Percentiles rank a stretch among this genome's conserved stretches.
phyloP scores from a whole-genome alignment of 768 basidiomycete genomes.

The Mycena rebaudengoi region DNA sequence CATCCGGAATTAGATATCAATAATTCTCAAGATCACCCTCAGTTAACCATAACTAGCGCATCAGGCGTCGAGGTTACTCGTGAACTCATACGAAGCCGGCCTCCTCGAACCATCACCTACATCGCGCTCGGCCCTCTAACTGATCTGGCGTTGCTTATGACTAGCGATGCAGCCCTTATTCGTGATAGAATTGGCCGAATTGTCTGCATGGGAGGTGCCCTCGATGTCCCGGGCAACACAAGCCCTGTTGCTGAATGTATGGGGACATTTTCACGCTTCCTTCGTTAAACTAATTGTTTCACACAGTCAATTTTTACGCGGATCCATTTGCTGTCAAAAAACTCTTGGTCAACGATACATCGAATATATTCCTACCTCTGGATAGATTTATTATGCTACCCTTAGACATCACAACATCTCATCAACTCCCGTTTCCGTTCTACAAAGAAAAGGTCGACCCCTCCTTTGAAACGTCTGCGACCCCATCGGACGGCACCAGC shows the following conservation, averaged over 20 bases:
- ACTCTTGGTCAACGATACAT: slow-evolving; percentile 52
- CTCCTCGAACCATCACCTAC: slow-evolving; percentile 69
- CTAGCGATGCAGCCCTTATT: slow-evolving; percentile 60
- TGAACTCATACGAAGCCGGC: slow-evolving; percentile 59
- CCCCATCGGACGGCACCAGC: slow-evolving; percentile 54
- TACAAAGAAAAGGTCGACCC: slow-evolving; percentile 70
- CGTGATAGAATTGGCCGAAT: slow-evolving; percentile 72
- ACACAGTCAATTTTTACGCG: slow-evolving; percentile 83
- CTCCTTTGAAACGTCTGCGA: slow-evolving; percentile 56
- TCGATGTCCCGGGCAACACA: slow-evolving; percentile 92
- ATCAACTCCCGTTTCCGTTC: slow-evolving; percentile 76
- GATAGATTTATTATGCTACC: slow-evolving; percentile 77
- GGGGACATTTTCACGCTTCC: slow-evolving; percentile 29
- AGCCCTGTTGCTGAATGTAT: slow-evolving; percentile 85
- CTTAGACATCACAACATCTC: slow-evolving; percentile 84
- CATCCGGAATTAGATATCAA: slow-evolving; percentile 70
- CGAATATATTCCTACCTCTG: slow-evolving; percentile 59
- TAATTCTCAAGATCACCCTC: slow-evolving; percentile 44
- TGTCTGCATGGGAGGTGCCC: slow-evolving; percentile 91
- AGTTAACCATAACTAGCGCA: slow-evolving; percentile 55
- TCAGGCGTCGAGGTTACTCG: slow-evolving; percentile 63
- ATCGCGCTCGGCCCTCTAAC: slow-evolving; percentile 82
- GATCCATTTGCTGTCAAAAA: slow-evolving; percentile 87
- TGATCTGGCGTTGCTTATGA: slow-evolving; percentile 76
- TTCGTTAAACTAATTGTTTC: not conserved